Evolutionary conservation across 345 rosid genomes (phyloP), one percentile per base, ranked within the genome.

Genomic region (Acer yangbiense): DNA sequence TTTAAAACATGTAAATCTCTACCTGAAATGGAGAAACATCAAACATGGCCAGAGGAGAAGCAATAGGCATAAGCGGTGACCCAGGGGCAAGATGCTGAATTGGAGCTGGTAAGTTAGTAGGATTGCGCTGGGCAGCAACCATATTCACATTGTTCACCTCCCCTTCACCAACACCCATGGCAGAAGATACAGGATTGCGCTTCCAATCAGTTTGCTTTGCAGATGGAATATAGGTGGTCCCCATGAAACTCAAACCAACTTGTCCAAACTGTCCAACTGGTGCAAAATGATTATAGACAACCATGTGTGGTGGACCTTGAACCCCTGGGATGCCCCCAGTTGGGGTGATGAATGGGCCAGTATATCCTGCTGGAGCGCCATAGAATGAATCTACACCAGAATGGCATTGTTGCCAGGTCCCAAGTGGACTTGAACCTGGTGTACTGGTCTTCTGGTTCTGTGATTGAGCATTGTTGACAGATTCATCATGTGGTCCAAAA

Each of bases 21-120:
- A 96, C 99, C 97, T 92, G 99, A 90, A 92, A 96, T 82, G 97
- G 97, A 16, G 98, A 86, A 72, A 88, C 92, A 77, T 96, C 99
- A 88, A 94, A 94, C 97, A 96, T 89, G 60, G 97, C 90, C 69
- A 93, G 76, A 50, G 92, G 92, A 73, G 98, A 90, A 48, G 93
- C 91, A 83, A 92, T 82, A n/a, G 97, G 95, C 76, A 94, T 29
- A 18, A 88, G 87, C 0, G 93, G 90, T 0, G 97, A 89, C 23
- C 92, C 93, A 75, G 97, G 89, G 17, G 93, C 90, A 76, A 90
- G 94, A 84, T 94, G 95, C 83, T 89, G 97, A 60, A 92, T 81
- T 57, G 97, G 88, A 73, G 88, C 77, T 75, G 97, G 89, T 73
- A 92, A 79, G 79, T 84, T 89, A 67, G 80, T 60, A 13, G 85